Percentiles rank a stretch among this genome's conserved stretches.
phyloP scores from a whole-genome alignment of 805 yeast species.

The Metschnikowia gelsemii region DNA sequence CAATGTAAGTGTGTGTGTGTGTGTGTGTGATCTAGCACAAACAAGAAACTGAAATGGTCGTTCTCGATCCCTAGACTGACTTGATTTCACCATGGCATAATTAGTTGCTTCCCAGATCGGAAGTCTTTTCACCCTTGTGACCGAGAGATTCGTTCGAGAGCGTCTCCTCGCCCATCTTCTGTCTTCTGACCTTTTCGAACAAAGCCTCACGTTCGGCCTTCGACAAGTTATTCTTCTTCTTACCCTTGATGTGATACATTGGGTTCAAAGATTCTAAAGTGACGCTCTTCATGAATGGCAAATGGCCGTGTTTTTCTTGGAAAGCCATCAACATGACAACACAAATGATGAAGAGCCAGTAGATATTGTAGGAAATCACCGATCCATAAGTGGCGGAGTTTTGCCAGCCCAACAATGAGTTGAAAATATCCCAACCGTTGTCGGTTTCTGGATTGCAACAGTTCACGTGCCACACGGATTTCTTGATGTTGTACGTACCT shows the following conservation, averaged over 20 bases:
- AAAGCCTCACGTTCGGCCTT: slow-evolving; percentile 51
- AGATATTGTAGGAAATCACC: slow-evolving; percentile 80
- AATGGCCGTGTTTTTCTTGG: slow-evolving; percentile 82
- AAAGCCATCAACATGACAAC: slow-evolving; percentile 61
- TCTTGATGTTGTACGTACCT: slow-evolving; percentile 82
- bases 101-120: slow-evolving; percentile 8
- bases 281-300: slow-evolving; percentile 55
- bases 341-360: slow-evolving; percentile 73
- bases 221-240: slow-evolving; percentile 59
- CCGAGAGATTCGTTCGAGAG: slow-evolving; percentile 12
- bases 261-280: slow-evolving; percentile 60
- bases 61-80: background rate
- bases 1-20: slow-evolving; percentile 19
- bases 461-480: slow-evolving; percentile 92
- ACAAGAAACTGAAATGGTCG: background rate
- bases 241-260: slow-evolving; percentile 66
- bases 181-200: slow-evolving; percentile 36
- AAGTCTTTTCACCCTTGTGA: slow-evolving; percentile 12
- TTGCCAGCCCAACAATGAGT: slow-evolving; percentile 95
- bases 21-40: slow-evolving; percentile 9
- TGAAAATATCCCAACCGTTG: slow-evolving; percentile 97
- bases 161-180: slow-evolving; percentile 15
- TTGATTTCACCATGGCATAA: background rate
- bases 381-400: slow-evolving; percentile 94
- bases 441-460: slow-evolving; percentile 93